Base-by-base conservation (phyloP, 2,329 filamentous ascomycete genomes). In the Pseudocercospora crystallina region DNA sequence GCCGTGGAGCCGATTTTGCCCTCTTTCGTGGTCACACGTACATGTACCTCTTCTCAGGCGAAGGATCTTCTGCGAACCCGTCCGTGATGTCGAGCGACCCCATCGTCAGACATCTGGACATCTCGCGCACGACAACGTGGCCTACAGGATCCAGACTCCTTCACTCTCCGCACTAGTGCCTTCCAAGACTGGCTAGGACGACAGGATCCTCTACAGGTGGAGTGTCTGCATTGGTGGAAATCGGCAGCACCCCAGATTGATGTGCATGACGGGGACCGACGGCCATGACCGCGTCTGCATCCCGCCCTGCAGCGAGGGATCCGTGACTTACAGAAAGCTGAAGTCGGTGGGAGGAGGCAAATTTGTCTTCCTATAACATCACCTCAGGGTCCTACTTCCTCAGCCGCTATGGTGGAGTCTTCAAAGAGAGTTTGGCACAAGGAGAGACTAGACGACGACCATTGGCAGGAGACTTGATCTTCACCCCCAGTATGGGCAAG, bases 111-210 rank as follows among this genome's bases (percentile, higher is more conserved):
- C 41, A 43, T 26, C 20, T 26, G 20, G 7, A 26, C 20, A 4
- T 26, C 30, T 35, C 35, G 41, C 31, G 26, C 13, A 31, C 11
- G 11, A 35, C 30, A 13, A 43, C 30, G 35, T 34, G n/a, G 35
- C 30, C 13, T 43, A 30, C 41, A 34, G 31, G 13, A 35, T 15
- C 13, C 31, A 15, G 38, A 13, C 50, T 34, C 31, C 50, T 48
- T 49, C 50, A 49, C 44, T 48, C 50, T 53, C 50, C 50, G 45
- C 50, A 53, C 50, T 49, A 53, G 50, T 48, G 40, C 20, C 14
- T 49, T 45, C 50, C 50, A 36, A 45, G 34, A 41, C 39, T 30
- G 41, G 51, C 46, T 49, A 49, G 41, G 43, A 42, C 33, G 35
- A 20, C 34, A 34, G 20, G 32, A 34, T 47, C 37, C 32, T 39